Base-by-base conservation (phyloP, 208 protist species). In the Giardia duodenalis region DNA sequence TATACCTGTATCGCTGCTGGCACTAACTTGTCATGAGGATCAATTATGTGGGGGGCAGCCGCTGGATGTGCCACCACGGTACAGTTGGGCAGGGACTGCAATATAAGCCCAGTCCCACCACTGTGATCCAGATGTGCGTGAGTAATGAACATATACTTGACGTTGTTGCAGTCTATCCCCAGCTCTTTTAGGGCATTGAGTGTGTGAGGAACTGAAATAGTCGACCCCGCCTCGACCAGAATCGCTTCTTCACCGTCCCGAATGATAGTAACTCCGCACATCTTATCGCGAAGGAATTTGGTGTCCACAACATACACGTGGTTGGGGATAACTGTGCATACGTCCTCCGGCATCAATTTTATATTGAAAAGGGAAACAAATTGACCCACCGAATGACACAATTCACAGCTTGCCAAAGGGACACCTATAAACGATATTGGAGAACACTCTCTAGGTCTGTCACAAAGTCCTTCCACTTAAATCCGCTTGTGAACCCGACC, bases 101-200 rank as follows among this genome's bases (percentile, higher is more conserved):
- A n/a, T n/a, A 91, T 2, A 43, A 91, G 44, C n/a, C 88, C 88
- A 47, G 44, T 45, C 44, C 88, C 88, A 47, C 88, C 88, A 2
- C 2, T 43, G n/a, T 91, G 88, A 47, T 91, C 88, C 4, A 91
- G 44, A 47, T 91, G 88, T 43, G 44, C 88, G n/a, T 91, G 88
- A 47, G 88, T 91, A n/a, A 91, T 91, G 44, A 91, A 91, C 2
- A 91, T 67, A 2, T 91, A 30, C 2, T 4, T 2, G 10, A 91
- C 88, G 1, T 2, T n/a, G 1, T 91, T 45, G 4, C 10, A 1
- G 1, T 2, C 1, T 2, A 91, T 47, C 43, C 45, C 45, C 2
- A 47, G 1, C 2, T 91, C 44, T 67, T 47, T 45, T 91, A 91
- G 45, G 44, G 4, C n/a, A n/a, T 0, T 1, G 39, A 91, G 10